Base-by-base conservation (phyloP, 1,139 yeast genomes). In the Scheffersomyces segobiensis region DNA sequence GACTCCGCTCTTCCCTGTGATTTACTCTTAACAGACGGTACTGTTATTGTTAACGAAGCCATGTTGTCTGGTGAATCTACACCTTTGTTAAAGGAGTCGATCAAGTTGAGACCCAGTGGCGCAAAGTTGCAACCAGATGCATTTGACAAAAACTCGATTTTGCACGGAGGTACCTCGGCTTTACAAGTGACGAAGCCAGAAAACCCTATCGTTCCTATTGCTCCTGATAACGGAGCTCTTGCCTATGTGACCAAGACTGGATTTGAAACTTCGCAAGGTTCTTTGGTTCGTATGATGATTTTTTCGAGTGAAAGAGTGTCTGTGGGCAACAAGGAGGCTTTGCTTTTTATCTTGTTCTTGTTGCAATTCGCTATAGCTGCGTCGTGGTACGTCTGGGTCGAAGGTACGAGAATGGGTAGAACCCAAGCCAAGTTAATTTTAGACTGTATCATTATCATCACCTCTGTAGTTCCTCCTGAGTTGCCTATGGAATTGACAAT, bases 391-490 rank as follows among this genome's bases (percentile, higher is more conserved):
- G 99, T 95, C 57, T 95, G 99, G 99, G 89, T 89, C 60, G 97
- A 95, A 77, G 99, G 99, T 76, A 89, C 97, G 49, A 88, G 84
- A 74, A 89, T 91, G 91, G 98, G 97, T 67, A 89, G 99, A 78
- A 86, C 91, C 67, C 97, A 95, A 75, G 91, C 97, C 57, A 95
- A 95, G 77, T 85, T 95, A 71, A 88, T 95, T 65, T 84, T 95
- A 71, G 98, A 95, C 76, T 96, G 99, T 87, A 90, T 95, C 65
- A 86, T 95, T 71, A 96, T 95, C 67, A 85, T 95, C 66, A 95
- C 99, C 21, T 93, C 98, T 54, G 99, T 95, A 65, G 99, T 95
- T 52, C 99, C 99, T 52, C 99, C 99, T 56, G 99, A 95, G 78
- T 84, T 95, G 66, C 99, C 99, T 56, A 96, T 95, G 99, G 99